phyloP scores from a whole-genome alignment of 306 rosid species.

The Quercus parvula region DNA sequence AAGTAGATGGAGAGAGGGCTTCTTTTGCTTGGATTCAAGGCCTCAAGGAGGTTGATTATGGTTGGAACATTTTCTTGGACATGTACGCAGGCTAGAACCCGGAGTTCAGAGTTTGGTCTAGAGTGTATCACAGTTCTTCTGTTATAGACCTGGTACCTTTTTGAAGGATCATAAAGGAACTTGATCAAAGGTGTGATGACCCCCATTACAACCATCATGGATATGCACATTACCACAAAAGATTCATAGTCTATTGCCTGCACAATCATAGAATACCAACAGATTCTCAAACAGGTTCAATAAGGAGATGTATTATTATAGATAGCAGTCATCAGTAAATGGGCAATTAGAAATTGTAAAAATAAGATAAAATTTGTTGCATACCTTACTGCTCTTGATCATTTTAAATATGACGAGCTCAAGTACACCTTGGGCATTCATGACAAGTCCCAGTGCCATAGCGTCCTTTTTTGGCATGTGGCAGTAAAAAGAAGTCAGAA shows the following conservation, averaged over 20 bases:
- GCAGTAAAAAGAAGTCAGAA: neutral
- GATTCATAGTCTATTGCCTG: constrained; percentile 19
- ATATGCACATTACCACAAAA: constrained; percentile 19
- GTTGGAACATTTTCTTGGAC: constrained; percentile 20
- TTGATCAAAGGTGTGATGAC: constrained; percentile 9
- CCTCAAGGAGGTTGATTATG: constrained; percentile 33
- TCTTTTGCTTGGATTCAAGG: constrained; percentile 23
- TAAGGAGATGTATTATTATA: neutral
- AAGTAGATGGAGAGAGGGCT: constrained; percentile 22
- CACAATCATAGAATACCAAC: neutral
- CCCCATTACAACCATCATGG: constrained; percentile 14
- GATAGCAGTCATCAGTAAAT: neutral
- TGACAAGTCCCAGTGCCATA: constrained; percentile 31
- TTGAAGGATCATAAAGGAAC: constrained; percentile 34
- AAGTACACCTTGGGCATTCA: constrained; percentile 32
- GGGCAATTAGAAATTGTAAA: neutral
- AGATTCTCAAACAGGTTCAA: neutral
- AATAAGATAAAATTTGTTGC: neutral
- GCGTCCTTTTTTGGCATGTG: constrained; percentile 27
- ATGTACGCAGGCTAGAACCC: constrained; percentile 25
- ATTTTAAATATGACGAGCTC: constrained; percentile 26
- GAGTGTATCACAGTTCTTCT: constrained; percentile 22
- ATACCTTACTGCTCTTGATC: constrained; percentile 10
- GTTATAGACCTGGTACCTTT: constrained; percentile 11
- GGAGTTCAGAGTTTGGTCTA: constrained; percentile 15